phyloP scores from a whole-genome alignment of 306 rosid species.

The Casuarina glauca region DNA sequence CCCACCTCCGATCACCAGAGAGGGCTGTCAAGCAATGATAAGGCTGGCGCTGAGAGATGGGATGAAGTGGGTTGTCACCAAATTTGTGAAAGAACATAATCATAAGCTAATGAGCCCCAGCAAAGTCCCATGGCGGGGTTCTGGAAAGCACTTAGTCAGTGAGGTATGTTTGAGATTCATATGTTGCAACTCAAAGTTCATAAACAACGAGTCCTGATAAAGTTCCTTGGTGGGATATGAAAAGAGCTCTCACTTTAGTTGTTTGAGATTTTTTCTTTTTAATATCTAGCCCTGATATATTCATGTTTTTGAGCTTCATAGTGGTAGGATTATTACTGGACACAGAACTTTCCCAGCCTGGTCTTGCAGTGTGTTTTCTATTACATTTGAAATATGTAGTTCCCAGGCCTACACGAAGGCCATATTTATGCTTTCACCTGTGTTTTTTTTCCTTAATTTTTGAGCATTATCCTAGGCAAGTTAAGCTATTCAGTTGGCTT shows the following conservation, averaged over 20 bases:
- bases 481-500: neutral
- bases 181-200: neutral
- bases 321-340: neutral
- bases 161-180: slow-evolving; percentile 54
- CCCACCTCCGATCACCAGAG: slow-evolving; percentile 68
- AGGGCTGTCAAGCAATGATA: slow-evolving; percentile 81
- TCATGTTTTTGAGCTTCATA: neutral
- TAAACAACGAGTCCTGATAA: neutral
- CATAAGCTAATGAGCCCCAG: slow-evolving; percentile 69
- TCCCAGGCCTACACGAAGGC: neutral
- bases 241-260: too few relatives aligned
- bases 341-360: neutral
- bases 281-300: neutral
- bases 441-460: neutral
- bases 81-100: slow-evolving; percentile 67
- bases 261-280: too few relatives aligned
- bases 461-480: neutral
- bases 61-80: slow-evolving; percentile 70
- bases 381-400: neutral
- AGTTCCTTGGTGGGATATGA: neutral
- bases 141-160: slow-evolving; percentile 61
- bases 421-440: neutral
- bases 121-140: slow-evolving; percentile 73
- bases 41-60: slow-evolving; percentile 65
- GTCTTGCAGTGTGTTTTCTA: neutral